Evolutionary conservation across 2,329 filamentous ascomycete genomes (phyloP), one percentile per base, ranked within the genome.

Genomic region (Penicillium polonicum): DNA sequence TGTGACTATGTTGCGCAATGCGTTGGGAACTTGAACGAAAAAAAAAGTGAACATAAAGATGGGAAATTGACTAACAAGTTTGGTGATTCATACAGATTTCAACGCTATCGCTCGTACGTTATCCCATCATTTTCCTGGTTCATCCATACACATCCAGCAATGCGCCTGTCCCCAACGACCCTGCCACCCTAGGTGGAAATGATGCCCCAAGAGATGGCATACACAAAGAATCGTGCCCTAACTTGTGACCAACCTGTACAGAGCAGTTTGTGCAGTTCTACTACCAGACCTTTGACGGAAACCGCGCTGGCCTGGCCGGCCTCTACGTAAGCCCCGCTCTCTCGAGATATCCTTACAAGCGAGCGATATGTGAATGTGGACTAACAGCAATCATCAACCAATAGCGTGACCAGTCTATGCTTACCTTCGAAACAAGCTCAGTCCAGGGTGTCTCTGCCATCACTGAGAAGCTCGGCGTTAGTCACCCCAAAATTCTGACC

Each of bases 191-290:
- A 25, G 39, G 21, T 51, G 21, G 44, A 52, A 53, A 39, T 19
- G 21, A 29, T 27, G 33, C 27, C 36, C 21, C 27, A 38, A 52
- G 45, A 19, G 35, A 45, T 27, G 54, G 27, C 13, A 45, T 29
- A 39, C 13, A 38, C 15, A 48, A 48, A 51, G 27, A 36, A 46
- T 9, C 19, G 23, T 33, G 36, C 42, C 43, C 70, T 71, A 50
- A 72, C 59, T 10, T 36, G 9, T 54, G 35, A 55, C 23, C 25
- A 41, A 42, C 66, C 68, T 57, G 25, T 59, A 70, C 72, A 97
- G 92, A 88, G 76, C 85, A 95, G 79, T 97, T 97, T 78, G 88
- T 93, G 66, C 74, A 87, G 60, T 93, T 88, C 82, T 97, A 97
- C 86, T 97, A 96, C 84, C 82, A 88, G 71, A 88, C 87, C 59